Conservation (phyloP, 352 stramenopile species). For the Globisporangium viniferum region DNA sequence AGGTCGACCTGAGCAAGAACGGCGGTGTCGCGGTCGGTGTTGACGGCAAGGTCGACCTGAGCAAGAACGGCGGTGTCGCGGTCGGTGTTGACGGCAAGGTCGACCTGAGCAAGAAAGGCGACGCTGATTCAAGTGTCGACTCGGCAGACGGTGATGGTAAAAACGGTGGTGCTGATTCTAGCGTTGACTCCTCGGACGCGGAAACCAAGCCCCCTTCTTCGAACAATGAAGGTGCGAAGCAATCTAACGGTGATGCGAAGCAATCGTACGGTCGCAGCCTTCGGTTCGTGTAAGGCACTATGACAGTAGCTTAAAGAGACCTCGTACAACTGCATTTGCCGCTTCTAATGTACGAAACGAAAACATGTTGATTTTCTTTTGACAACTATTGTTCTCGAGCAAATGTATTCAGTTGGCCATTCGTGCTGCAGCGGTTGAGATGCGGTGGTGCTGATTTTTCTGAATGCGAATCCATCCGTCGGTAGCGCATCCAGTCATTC, state of each 20-base stretch:
- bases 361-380: too few species aligned
- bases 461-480: too few species aligned
- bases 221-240: background rate
- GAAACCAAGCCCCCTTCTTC: background rate
- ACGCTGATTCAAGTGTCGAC: background rate
- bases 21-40: background rate
- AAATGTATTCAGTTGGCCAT: too few species aligned
- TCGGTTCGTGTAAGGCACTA: background rate
- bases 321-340: too few species aligned
- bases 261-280: background rate
- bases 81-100: background rate
- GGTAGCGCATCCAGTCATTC: too few species aligned
- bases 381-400: too few species aligned
- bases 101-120: background rate
- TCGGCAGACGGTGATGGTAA: background rate
- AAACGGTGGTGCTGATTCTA: background rate
- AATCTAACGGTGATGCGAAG: background rate
- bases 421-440: too few species aligned
- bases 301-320: background rate
- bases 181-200: background rate
- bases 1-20: background rate
- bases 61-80: too few species aligned
- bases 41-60: too few species aligned
- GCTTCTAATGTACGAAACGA: too few species aligned
- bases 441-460: too few species aligned